Base-by-base conservation (phyloP, 2,329 filamentous ascomycete species). In the Aspergillus udagawae region DNA sequence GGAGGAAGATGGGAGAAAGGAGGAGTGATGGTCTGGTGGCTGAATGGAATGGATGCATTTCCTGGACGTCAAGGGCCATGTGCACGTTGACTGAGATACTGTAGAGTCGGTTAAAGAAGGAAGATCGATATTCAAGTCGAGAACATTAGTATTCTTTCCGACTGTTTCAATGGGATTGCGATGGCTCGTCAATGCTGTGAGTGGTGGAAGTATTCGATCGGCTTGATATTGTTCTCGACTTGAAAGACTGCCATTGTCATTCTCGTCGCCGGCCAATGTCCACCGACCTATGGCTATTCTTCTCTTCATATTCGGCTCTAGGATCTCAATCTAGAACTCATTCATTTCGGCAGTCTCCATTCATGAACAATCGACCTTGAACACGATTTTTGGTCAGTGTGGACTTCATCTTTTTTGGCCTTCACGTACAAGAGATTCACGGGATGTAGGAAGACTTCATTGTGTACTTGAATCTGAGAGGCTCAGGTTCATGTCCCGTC, bases 201-300 rank as follows among this genome's bases (percentile, higher is more conserved):
- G 7, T 47, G 25, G 41, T 12, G 20, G 29, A 35, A 21, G 27
- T 9, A 29, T 51, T 38, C 32, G 20, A 35, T 25, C 23, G n/a
- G 38, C 56, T 54, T 58, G 21, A 49, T 58, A 55, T 58, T 58
- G 56, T 58, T 58, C 47, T 53, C 27, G 27, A 7, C 3, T 23
- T 42, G 44, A 42, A 44, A 47, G 44, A 14, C 44, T 25, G 21
- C 21, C 12, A 14, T 47, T 47, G 10, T 2, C 23, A 25, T 23
- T 6, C 44, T 12, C 23, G 9, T 14, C 3, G 44, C 4, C 44
- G 8, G 21, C 35, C 51, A 51, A 54, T 57, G 41, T 23, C 23
- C 10, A 12, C 6, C 21, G 23, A 10, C 4, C 44, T 47, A 2
- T 5, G 29, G n/a, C 4, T 9, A 17, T 21, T 32, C 27, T 29